phyloP scores from a whole-genome alignment of 1,139 yeast genomes.

The Pichia sp. region DNA sequence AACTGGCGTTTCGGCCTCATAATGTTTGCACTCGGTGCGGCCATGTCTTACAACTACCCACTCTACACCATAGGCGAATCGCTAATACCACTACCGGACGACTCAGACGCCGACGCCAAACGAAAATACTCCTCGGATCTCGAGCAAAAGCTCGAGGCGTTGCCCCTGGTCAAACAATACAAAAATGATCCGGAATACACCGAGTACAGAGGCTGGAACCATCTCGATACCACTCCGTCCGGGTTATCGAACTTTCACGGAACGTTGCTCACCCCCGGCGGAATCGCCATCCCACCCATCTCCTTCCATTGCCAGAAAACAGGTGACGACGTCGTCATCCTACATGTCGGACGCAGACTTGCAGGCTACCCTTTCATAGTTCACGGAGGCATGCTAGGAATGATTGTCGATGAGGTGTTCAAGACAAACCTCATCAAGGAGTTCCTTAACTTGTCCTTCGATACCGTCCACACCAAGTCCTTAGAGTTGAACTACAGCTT shows the following conservation, averaged over 20 bases:
- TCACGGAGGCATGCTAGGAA: slow-evolving; percentile 88
- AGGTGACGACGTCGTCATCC: slow-evolving; percentile 58
- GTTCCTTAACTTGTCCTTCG: slow-evolving; percentile 16
- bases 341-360: slow-evolving; percentile 73
- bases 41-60: slow-evolving; percentile 26
- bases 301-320: slow-evolving; percentile 57
- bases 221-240: slow-evolving; percentile 35
- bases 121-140: slow-evolving; percentile 33
- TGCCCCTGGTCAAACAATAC: slow-evolving; percentile 51
- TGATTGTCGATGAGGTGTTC: slow-evolving; percentile 62
- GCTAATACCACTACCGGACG: slow-evolving; percentile 21
- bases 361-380: slow-evolving; percentile 86
- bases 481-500: slow-evolving; percentile 56
- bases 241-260: slow-evolving; percentile 30
- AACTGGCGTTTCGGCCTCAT: slow-evolving; percentile 9
- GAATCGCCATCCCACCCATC: slow-evolving; percentile 66
- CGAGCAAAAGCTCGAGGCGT: slow-evolving; percentile 44
- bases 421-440: slow-evolving; percentile 31
- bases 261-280: slow-evolving; percentile 62
- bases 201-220: slow-evolving; percentile 56
- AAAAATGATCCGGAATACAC: slow-evolving; percentile 40
- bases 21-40: slow-evolving; percentile 25
- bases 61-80: slow-evolving; percentile 26
- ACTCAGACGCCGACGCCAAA: slow-evolving; percentile 12
- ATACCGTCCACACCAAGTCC: slow-evolving; percentile 36